phyloP scores from a whole-genome alignment of 345 rosid species.

The Melaleuca quinquenervia region DNA sequence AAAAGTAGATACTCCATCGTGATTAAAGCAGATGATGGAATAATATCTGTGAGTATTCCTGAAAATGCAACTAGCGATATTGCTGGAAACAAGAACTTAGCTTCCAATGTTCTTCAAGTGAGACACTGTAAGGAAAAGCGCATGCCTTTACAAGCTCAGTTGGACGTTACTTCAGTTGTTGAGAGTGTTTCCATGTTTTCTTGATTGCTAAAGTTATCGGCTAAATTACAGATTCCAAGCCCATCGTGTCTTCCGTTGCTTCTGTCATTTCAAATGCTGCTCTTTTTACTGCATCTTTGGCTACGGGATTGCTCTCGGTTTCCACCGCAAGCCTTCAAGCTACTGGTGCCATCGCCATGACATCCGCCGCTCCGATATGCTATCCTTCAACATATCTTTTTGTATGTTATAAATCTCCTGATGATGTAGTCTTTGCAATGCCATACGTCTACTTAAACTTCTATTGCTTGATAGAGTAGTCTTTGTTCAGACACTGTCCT shows the following conservation, averaged over 20 bases:
- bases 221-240: slow-evolving; percentile 47
- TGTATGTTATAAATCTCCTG: slow-evolving; percentile 25
- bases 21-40: slow-evolving; percentile 37
- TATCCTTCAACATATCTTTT: slow-evolving; percentile 71
- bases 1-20: slow-evolving; percentile 44
- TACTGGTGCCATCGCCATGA: slow-evolving; percentile 48
- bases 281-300: slow-evolving; percentile 41
- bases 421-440: too few species aligned
- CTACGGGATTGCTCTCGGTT: slow-evolving; percentile 59
- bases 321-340: slow-evolving; percentile 76
- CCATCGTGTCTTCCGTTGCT: slow-evolving; percentile 33
- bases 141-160: background rate
- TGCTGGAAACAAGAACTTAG: slow-evolving; percentile 67
- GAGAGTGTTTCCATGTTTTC: too few species aligned
- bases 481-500: too few species aligned
- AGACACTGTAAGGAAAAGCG: slow-evolving; percentile 47
- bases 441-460: too few species aligned
- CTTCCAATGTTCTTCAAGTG: slow-evolving; percentile 69
- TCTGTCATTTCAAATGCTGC: slow-evolving; percentile 35
- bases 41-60: slow-evolving; percentile 44
- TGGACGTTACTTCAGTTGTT: too few species aligned
- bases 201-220: too few species aligned
- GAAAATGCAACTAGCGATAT: slow-evolving; percentile 74
- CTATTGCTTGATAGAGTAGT: too few species aligned
- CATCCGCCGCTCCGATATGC: slow-evolving; percentile 36